These are phyloP conservation scores for Dispira simplex DNA, from an alignment of 192 early-diverging fungal species.

Conservation along the genomic window DNA sequence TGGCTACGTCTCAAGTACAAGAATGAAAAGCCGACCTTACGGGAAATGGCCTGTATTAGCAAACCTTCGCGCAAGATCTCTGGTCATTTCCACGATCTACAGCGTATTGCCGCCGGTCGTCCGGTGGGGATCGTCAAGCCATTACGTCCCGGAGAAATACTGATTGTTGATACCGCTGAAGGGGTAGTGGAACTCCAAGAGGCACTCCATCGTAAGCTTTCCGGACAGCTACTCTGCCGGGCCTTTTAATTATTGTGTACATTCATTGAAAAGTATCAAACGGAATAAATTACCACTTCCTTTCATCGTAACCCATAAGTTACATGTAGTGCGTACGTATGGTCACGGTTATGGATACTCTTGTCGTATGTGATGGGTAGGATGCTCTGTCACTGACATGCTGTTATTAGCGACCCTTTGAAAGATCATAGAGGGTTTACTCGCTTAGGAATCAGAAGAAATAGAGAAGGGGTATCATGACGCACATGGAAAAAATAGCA, in stretches of 20 bases:
- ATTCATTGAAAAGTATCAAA: too few species aligned
- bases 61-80: conserved; percentile 72
- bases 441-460: too few species aligned
- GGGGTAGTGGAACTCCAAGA: conserved; percentile 87
- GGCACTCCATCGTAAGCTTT: conserved; percentile 65
- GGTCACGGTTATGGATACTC: too few species aligned
- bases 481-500: too few species aligned
- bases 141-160: conserved; percentile 77
- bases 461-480: too few species aligned
- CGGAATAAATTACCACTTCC: too few species aligned
- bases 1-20: conserved; percentile 95
- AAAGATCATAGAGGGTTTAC: too few species aligned
- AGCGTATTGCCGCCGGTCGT: conserved; percentile 54
- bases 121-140: conserved; percentile 65
- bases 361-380: too few species aligned
- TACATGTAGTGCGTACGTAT: too few species aligned
- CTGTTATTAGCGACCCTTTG: too few species aligned
- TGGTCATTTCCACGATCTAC: conserved; percentile 68
- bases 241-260: conserved; percentile 18
- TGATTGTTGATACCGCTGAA: conserved; percentile 69
- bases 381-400: too few species aligned
- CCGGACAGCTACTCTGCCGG: conserved; percentile 77
- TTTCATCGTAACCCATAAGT: too few species aligned
- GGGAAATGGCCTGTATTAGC: conserved; percentile 60
- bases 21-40: conserved; percentile 63